Conservation (phyloP, 2,329 filamentous ascomycete species). For the Tolypocladium nubicola region DNA sequence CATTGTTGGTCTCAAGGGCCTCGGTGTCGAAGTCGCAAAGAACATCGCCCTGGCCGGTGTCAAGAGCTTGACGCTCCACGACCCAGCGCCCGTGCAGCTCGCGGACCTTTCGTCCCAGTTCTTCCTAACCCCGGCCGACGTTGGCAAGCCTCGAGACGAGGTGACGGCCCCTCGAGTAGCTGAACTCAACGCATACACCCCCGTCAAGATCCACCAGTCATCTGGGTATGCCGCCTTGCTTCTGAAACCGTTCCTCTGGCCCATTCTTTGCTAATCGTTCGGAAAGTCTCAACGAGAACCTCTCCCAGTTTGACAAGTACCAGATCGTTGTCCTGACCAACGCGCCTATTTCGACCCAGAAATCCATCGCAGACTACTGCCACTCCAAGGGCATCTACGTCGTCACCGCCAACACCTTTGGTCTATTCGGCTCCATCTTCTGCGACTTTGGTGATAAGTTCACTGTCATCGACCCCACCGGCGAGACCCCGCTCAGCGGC, state of each 20-base stretch:
- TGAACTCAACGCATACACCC: conserved; percentile 94
- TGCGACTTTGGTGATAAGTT: conserved; percentile 96
- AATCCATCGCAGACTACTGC: conserved; percentile 82
- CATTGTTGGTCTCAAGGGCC: conserved; percentile 80
- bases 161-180: conserved; percentile 83
- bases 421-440: conserved; percentile 91
- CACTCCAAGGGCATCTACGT: conserved; percentile 90
- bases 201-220: conserved; percentile 66
- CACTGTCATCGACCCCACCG: conserved; percentile 78
- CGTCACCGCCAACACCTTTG: conserved; percentile 79
- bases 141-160: conserved; percentile 82
- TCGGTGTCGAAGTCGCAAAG: conserved; percentile 97
- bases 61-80: conserved; percentile 90
- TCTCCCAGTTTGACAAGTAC: conserved; percentile 78
- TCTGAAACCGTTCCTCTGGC: conserved; percentile 1
- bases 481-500: conserved; percentile 76
- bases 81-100: conserved; percentile 74
- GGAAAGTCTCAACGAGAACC: conserved; percentile 58
- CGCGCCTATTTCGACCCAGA: conserved; percentile 69
- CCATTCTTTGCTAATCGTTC: background rate
- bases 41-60: conserved; percentile 97
- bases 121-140: conserved; percentile 80
- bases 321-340: conserved; percentile 89
- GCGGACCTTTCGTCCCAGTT: conserved; percentile 94
- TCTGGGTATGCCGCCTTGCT: conserved; percentile 27